These are phyloP conservation scores for Solanum bukasovii DNA, from an alignment of 257 asterid genomes.

Conservation along the genomic window DNA sequence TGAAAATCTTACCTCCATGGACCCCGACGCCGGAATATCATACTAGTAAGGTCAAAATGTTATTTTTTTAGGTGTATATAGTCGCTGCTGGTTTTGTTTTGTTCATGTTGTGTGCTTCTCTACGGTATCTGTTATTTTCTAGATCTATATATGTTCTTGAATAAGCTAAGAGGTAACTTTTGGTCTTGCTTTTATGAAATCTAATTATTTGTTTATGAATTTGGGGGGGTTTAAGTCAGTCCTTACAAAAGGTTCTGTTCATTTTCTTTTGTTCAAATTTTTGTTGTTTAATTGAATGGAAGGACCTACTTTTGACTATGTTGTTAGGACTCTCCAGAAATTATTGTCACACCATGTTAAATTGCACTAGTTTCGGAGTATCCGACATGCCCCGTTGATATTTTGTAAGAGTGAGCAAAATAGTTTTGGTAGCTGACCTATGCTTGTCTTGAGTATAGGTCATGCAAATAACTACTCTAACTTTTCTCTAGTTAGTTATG, in stretches of 20 bases:
- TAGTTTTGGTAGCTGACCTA: background rate
- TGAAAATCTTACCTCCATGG: background rate
- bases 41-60: background rate
- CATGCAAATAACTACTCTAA: background rate
- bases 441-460: background rate
- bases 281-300: background rate
- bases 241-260: background rate
- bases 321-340: background rate
- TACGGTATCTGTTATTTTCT: background rate
- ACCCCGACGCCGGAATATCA: background rate
- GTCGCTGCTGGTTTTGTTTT: background rate
- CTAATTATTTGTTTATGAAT: background rate
- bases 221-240: background rate
- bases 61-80: background rate
- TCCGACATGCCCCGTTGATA: background rate
- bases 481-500: background rate
- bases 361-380: background rate
- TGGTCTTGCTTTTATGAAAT: background rate
- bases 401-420: background rate
- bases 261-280: background rate
- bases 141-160: background rate
- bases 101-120: background rate
- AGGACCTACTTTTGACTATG: background rate
- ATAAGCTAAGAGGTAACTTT: background rate
- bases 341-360: background rate